Conservation (phyloP, 345 rosid species). For the Fremontodendron californicum region DNA sequence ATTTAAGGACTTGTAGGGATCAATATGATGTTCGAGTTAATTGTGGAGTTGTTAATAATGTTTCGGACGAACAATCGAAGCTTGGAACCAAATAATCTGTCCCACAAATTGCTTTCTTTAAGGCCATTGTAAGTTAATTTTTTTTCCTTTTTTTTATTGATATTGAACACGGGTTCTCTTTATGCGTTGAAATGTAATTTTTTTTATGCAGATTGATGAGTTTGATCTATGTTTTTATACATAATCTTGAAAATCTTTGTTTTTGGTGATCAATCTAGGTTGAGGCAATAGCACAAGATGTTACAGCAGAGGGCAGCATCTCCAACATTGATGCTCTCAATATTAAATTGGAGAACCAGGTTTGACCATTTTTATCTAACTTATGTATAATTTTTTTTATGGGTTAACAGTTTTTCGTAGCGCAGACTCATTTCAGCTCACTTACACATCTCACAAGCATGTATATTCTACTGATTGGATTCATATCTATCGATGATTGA, state of each 20-base stretch:
- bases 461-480: neutral
- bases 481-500: neutral
- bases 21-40: conserved; percentile 72
- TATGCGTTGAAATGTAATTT: neutral
- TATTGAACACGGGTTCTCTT: neutral
- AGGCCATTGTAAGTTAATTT: conserved; percentile 63
- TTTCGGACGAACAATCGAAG: conserved; percentile 83
- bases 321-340: conserved; percentile 67
- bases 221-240: conserved; percentile 15
- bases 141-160: neutral
- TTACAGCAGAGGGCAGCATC: conserved; percentile 64
- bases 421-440: too few species aligned
- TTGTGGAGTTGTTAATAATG: conserved; percentile 79
- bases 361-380: conserved; percentile 23
- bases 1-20: conserved; percentile 71
- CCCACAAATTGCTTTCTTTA: conserved; percentile 79
- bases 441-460: neutral
- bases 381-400: neutral
- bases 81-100: conserved; percentile 80
- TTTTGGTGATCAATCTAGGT: conserved; percentile 38
- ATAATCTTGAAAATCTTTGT: neutral
- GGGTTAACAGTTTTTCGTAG: neutral
- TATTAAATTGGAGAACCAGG: conserved; percentile 73
- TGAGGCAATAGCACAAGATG: conserved; percentile 79
- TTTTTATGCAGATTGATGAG: neutral